Base-by-base conservation (phyloP, 306 rosid genomes). In the Comarum palustre region DNA sequence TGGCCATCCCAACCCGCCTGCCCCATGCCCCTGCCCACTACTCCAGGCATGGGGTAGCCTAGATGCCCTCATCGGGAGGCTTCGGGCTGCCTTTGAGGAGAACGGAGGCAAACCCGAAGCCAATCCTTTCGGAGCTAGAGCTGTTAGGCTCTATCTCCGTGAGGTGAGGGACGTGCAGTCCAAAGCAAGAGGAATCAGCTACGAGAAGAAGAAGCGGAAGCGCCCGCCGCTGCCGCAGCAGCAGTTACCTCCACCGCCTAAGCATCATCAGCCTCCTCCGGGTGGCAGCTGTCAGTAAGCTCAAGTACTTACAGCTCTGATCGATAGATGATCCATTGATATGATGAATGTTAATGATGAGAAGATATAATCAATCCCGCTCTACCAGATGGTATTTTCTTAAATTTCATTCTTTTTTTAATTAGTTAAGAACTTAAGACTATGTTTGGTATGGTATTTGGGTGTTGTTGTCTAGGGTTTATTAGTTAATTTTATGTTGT, bases 11-110 rank as follows among this genome's bases (percentile, higher is more conserved):
- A 90, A 87, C 73, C 99, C 99, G 0, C 99, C 99, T 1, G 99
- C 97, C 0, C 97, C 99, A 22, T 95, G 99, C 67, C 97, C 96
- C 34, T 95, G 97, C 59, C 99, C 99, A 3, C 91, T 95, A 3
- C 73, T 96, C 14, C 99, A 95, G 74, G 99, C 99, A 0, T 95
- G 99, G 99, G 99, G 99, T 0, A 95, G 99, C 76, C 96, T 95
- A 12, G 99, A 95, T 16, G 97, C 99, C 1, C 96, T 95, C 41
- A 92, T 95, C 65, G 99, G 99, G 0, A 91, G 99, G 19, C 86
- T 95, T 3, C 80, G 99, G 1, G 99, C 99, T 0, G 99, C 99
- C n/a, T 95, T 90, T 22, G 99, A 95, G 66, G 99, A 95, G 80
- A 95, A 95, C 71, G 99, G 99, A 42, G 99, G 99, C 19, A 90